These are phyloP conservation scores for Verbascum thapsus DNA, from an alignment of 257 asterid genomes.

Conservation along the genomic window DNA sequence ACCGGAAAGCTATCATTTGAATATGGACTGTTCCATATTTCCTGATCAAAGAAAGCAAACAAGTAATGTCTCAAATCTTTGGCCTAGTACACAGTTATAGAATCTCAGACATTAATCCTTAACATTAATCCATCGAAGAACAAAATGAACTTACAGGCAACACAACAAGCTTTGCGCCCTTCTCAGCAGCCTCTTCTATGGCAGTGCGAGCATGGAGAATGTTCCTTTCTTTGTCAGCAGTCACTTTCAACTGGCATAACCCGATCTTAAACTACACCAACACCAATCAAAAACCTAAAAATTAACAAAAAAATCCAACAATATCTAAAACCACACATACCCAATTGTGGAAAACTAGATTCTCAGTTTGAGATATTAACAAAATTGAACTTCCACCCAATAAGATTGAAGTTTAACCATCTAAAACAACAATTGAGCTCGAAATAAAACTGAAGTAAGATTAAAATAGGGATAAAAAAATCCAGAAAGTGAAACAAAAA, in stretches of 20 bases:
- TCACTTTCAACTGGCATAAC: constrained; percentile 80
- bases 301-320: neutral
- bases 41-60: constrained; percentile 49
- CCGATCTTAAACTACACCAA: constrained; percentile 76
- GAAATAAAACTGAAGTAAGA: too few relatives aligned
- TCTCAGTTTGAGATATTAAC: neutral
- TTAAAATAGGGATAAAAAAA: neutral
- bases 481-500: neutral
- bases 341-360: neutral
- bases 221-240: constrained; percentile 80
- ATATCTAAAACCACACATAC: neutral
- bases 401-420: too few relatives aligned
- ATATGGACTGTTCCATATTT: constrained; percentile 97
- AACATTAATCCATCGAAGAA: neutral
- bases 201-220: constrained; percentile 73
- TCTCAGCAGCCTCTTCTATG: constrained; percentile 81
- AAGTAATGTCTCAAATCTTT: constrained; percentile 24
- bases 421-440: too few relatives aligned
- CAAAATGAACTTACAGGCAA: constrained; percentile 66
- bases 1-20: constrained; percentile 91
- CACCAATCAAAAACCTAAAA: constrained; percentile 26
- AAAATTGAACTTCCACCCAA: neutral
- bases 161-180: constrained; percentile 83
- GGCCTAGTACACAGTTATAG: too few relatives aligned
- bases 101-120: too few relatives aligned